Evolutionary conservation across 306 rosid genomes (phyloP), one percentile per base, ranked within the genome.

Genomic region (Rosa rugosa): DNA sequence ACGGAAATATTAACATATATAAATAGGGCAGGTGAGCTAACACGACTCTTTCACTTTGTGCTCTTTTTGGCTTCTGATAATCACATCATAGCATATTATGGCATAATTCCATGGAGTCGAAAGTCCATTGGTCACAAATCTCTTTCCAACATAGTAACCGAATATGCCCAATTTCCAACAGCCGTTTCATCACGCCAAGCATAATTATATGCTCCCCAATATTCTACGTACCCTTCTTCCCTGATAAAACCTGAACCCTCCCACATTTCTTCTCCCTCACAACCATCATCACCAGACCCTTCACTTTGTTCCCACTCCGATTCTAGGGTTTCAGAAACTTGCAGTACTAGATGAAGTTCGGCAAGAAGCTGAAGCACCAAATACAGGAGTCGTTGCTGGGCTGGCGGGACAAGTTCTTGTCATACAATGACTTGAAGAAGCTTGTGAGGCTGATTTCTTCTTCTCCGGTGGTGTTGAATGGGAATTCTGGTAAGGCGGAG

Each of bases 381-480:
- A 86, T 89, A 47, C 82, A 84, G 34, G 93, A 90, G 40, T 81
- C 97, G 0, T 31, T 92, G 72, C 97, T 95, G 45, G 86, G 81
- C 34, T 92, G 97, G 99, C 78, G 85, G 38, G 95, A 94, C 85
- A 87, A 91, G 80, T 92, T 83, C 76, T 77, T 94, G 92, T 87
- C 97, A 20, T 94, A 94, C 79, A 92, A 94, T 87, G 89, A 89
- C 6, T 17, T 94, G 89, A 94, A 94, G 94, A 85, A 89, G 84
- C 89, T 92, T 0, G 88, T 94, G 46, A 76, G 84, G 53, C 76
- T 85, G 22, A 41, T 87, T 8, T 82, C 97, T 36, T 53, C 83
- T 3, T 77, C 84, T 51, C 81, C 93, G 7, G 27, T 69, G 36
- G 31, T 66, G 83, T 11, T 66, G 77, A 76, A 79, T 25, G 87